Conservation (phyloP, 1,139 yeast species). For the Hemisphaericaspora lyxosophila region DNA sequence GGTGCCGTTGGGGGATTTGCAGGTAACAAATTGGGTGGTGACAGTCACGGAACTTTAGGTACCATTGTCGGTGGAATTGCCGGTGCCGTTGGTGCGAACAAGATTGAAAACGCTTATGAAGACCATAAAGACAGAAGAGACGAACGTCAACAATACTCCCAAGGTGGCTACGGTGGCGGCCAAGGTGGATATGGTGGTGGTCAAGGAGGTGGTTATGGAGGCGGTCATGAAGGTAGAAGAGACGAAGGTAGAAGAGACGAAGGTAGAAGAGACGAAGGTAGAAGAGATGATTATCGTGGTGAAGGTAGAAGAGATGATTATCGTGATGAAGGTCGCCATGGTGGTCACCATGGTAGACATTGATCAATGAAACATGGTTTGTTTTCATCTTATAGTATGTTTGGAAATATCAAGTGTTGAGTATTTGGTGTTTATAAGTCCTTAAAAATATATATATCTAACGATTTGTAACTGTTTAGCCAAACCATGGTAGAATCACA, state of each 20-base stretch:
- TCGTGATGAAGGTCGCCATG: constrained; percentile 14
- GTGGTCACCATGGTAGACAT: constrained; percentile 13
- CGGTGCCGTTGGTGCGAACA: constrained; percentile 61
- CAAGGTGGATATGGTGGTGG: constrained; percentile 16
- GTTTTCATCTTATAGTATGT: too few relatives aligned
- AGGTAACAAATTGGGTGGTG: constrained; percentile 40
- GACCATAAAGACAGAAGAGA: constrained; percentile 12
- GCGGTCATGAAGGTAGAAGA: constrained; percentile 5
- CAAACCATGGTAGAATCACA: too few relatives aligned
- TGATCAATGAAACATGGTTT: too few relatives aligned
- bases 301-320: constrained; percentile 12
- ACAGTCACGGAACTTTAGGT: constrained; percentile 50
- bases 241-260: constrained; percentile 10
- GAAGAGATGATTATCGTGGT: constrained; percentile 10
- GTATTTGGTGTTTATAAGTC: too few relatives aligned
- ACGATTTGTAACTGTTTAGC: too few relatives aligned
- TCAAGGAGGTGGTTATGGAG: constrained; percentile 15
- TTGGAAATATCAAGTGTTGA: too few relatives aligned
- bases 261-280: constrained; percentile 10
- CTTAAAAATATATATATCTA: too few relatives aligned
- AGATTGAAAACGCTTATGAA: constrained; percentile 45
- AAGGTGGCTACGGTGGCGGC: constrained; percentile 15
- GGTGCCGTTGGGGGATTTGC: constrained; percentile 62
- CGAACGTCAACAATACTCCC: constrained; percentile 14
- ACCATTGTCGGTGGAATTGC: constrained; percentile 59